phyloP scores from a whole-genome alignment of 1,284 basidiomycete species.

The Pascua sp. region DNA sequence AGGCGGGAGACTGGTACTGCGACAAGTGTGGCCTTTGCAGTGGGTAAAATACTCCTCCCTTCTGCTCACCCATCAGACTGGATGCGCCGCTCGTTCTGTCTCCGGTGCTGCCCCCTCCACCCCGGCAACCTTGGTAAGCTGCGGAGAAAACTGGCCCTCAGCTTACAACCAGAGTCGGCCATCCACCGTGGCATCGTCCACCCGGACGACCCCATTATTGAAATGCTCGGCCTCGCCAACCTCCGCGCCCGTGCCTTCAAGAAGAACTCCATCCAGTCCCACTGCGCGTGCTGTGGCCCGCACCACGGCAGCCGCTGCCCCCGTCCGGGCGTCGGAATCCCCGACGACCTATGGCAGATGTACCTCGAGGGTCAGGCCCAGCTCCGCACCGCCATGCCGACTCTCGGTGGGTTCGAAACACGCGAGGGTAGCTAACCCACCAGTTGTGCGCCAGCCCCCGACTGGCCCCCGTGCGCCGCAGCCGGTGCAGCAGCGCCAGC shows the following conservation, averaged over 20 bases:
- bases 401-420: neutral
- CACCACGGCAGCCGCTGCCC: conserved; percentile 16
- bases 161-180: conserved; percentile 11
- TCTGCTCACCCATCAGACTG: conserved; percentile 8
- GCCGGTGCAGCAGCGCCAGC: no score
- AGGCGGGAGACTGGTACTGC: conserved; percentile 18
- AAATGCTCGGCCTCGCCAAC: conserved; percentile 2
- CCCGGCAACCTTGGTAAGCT: conserved; percentile 9
- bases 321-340: conserved; percentile 2
- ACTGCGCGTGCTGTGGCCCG: conserved; percentile 15
- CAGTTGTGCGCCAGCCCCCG: neutral
- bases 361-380: neutral
- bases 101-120: conserved; percentile 17
- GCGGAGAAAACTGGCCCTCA: neutral
- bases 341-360: conserved; percentile 2
- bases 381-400: neutral
- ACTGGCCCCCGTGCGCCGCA: no score
- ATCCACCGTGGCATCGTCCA: conserved; percentile 11
- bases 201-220: conserved; percentile 12
- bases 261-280: neutral
- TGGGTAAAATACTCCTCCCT: neutral
- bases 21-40: conserved; percentile 16
- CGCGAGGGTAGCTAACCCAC: neutral
- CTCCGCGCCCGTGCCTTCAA: conserved; percentile 4
- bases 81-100: conserved; percentile 12